A percentile compares a stretch with the other conserved stretches of the same genome.
These are phyloP conservation scores for Candida glucosophila DNA, from an alignment of 1,139 yeast species.

Conservation along the genomic window DNA sequence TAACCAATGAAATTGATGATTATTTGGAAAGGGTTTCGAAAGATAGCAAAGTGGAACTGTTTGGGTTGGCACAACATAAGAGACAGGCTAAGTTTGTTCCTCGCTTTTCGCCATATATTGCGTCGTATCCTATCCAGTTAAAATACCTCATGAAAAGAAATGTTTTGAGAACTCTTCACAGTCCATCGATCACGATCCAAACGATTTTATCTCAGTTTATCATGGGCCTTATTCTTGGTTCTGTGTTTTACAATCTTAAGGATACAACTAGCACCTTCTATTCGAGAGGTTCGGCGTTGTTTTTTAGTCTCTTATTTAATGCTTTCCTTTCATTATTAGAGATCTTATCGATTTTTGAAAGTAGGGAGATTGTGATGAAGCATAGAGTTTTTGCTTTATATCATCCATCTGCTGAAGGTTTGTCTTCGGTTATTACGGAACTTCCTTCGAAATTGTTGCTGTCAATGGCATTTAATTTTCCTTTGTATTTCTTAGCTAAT, in stretches of 20 bases:
- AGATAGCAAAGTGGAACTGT: conserved; percentile 6
- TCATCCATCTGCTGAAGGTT: conserved; percentile 60
- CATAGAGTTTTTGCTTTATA: conserved; percentile 58
- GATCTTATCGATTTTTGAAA: conserved; percentile 46
- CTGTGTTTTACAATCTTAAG: conserved; percentile 45
- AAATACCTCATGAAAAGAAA: conserved; percentile 19
- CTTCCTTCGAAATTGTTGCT: conserved; percentile 45
- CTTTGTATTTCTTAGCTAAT: conserved; percentile 50
- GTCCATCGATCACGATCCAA: conserved; percentile 21
- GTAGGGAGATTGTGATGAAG: conserved; percentile 52
- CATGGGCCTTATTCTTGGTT: conserved; percentile 30
- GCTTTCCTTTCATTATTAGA: conserved; percentile 52
- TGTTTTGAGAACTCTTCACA: conserved; percentile 18
- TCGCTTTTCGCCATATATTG: conserved; percentile 23
- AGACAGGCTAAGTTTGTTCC: conserved; percentile 18
- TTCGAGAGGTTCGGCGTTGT: conserved; percentile 48
- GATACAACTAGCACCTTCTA: conserved; percentile 43
- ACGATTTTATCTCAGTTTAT: conserved; percentile 17
- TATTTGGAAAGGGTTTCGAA: conserved; percentile 7
- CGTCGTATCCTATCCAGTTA: conserved; percentile 26
- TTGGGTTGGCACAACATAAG: conserved; percentile 18
- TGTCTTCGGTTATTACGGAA: conserved; percentile 50
- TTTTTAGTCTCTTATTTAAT: conserved; percentile 49
- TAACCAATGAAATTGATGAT: conserved; percentile 12
- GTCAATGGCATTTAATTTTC: conserved; percentile 35